Conservation (phyloP, 2,329 filamentous ascomycete species). For the Fusarium drepaniforme region DNA sequence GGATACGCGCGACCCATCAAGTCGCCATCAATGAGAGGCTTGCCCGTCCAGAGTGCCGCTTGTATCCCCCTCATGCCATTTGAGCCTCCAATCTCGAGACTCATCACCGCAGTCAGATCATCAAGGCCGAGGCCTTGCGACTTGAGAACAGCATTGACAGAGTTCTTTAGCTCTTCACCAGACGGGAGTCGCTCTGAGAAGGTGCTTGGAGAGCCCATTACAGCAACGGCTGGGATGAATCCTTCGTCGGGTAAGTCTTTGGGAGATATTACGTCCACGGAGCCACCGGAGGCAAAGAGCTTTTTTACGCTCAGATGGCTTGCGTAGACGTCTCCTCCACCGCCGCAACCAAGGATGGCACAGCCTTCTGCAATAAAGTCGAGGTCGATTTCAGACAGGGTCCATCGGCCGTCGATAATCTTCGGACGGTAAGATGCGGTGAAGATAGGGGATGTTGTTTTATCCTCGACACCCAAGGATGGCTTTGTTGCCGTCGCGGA, state of each 20-base stretch:
- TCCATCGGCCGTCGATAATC: neutral
- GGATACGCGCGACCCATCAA: constrained; percentile 35
- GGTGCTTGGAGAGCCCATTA: constrained; percentile 29
- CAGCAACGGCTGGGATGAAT: neutral
- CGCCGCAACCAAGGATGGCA: neutral
- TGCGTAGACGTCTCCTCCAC: neutral
- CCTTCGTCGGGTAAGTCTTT: neutral
- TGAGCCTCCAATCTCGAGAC: constrained; percentile 29
- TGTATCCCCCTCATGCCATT: constrained; percentile 21
- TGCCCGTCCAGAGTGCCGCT: constrained; percentile 2
- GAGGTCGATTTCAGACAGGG: neutral
- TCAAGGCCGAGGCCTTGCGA: neutral
- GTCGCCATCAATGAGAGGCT: constrained; percentile 22
- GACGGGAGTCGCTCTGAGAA: constrained; percentile 14
- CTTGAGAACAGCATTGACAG: constrained; percentile 7
- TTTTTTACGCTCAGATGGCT: neutral
- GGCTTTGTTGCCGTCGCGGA: neutral
- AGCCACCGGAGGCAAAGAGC: neutral
- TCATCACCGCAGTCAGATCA: constrained; percentile 13
- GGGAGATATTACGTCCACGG: neutral
- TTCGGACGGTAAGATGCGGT: neutral
- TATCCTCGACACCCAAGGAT: neutral
- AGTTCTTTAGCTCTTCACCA: constrained; percentile 18
- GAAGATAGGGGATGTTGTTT: neutral
- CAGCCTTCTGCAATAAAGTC: neutral